Evolutionary conservation across 108 stramenopile species (phyloP).

Genomic region (Fragilaria crotonensis): DNA sequence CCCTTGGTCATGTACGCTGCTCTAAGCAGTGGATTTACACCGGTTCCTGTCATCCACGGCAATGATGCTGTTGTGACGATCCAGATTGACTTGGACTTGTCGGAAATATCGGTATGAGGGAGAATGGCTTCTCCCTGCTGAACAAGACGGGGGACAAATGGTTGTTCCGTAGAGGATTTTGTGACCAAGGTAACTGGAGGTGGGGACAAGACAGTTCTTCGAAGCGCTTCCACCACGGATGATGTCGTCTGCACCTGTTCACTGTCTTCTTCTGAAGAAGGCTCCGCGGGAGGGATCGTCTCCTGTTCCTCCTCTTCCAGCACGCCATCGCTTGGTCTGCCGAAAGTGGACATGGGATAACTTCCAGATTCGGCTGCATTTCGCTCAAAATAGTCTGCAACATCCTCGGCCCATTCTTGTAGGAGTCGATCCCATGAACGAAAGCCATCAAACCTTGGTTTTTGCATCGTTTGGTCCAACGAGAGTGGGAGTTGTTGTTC

Average conservation of each 20-base stretch:
- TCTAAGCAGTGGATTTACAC: slow-evolving; percentile 79
- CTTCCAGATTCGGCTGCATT: slow-evolving; percentile 28
- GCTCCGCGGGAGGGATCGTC: neutral
- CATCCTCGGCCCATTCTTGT: slow-evolving; percentile 73
- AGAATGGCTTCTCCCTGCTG: too few species aligned
- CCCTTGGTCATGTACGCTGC: slow-evolving; percentile 64
- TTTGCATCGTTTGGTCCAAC: too few species aligned
- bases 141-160: too few species aligned
- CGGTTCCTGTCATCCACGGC: slow-evolving; percentile 86
- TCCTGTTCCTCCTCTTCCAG: neutral
- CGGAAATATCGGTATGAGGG: slow-evolving; percentile 45
- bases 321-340: slow-evolving; percentile 21
- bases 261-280: neutral
- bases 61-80: slow-evolving; percentile 82
- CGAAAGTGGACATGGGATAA: slow-evolving; percentile 35
- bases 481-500: too few species aligned
- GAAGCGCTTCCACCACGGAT: neutral
- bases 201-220: slow-evolving; percentile 9
- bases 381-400: slow-evolving; percentile 47
- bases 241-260: neutral
- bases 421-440: slow-evolving; percentile 65
- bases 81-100: slow-evolving; percentile 46
- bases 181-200: neutral
- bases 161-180: slow-evolving; percentile 30
- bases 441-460: slow-evolving; percentile 62